Evolutionary conservation across 257 asterid species (phyloP).

Genomic region (Solanum etuberosum): DNA sequence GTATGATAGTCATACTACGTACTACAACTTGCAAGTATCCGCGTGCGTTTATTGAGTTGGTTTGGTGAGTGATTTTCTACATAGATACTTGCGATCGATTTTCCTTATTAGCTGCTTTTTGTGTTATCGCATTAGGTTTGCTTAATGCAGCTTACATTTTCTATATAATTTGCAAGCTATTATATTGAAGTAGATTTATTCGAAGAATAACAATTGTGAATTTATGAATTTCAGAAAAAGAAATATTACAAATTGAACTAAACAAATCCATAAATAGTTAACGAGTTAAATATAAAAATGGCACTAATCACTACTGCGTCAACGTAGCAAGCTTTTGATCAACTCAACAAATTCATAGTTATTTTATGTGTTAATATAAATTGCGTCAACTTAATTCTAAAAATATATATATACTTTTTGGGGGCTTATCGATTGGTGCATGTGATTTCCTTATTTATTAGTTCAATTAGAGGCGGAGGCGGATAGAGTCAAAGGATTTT

Average conservation of each 20-base stretch:
- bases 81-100: fast-evolving
- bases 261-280: background rate
- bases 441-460: too few relatives aligned
- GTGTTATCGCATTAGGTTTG: background rate
- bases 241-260: background rate
- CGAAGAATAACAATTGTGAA: background rate
- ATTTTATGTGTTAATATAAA: background rate
- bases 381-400: background rate
- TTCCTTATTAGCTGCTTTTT: too few relatives aligned
- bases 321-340: background rate
- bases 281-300: background rate
- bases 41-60: background rate
- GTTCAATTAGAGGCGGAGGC: fast-evolving
- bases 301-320: background rate
- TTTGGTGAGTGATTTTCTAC: too few relatives aligned
- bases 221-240: background rate
- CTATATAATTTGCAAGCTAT: background rate
- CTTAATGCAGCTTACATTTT: background rate
- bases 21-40: background rate
- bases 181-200: too few relatives aligned
- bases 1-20: background rate
- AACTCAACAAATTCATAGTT: background rate
- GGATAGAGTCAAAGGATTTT: background rate
- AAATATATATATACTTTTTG: background rate
- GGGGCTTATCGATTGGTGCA: background rate